phyloP scores from a whole-genome alignment of 192 early-diverging fungal genomes.

The Umbelopsis isabellina region DNA sequence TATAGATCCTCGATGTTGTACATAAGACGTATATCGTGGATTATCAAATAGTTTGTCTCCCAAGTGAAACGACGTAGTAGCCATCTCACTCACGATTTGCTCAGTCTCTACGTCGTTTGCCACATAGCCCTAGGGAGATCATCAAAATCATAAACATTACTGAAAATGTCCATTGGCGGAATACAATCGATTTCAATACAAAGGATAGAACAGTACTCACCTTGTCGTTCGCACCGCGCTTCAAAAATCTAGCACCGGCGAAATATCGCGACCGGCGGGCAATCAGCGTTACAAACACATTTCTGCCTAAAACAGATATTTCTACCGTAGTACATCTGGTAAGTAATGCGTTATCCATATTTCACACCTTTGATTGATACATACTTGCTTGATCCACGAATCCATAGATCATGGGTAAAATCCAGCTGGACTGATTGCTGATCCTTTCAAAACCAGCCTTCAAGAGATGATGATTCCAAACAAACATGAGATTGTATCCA shows the following conservation, averaged over 20 bases:
- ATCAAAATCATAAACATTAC: no score
- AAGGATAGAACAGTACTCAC: conserved; percentile 24
- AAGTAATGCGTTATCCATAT: neutral
- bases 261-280: conserved; percentile 92
- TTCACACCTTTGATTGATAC: conserved; percentile 12
- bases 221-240: conserved; percentile 91
- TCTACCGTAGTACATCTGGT: conserved; percentile 42
- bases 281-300: conserved; percentile 91
- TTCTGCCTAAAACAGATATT: conserved; percentile 89
- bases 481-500: conserved; percentile 85
- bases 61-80: conserved; percentile 83
- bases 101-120: conserved; percentile 99
- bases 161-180: no score
- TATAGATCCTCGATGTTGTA: conserved; percentile 97
- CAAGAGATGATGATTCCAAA: conserved; percentile 90
- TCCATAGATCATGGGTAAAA: conserved; percentile 86
- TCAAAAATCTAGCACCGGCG: conserved; percentile 95
- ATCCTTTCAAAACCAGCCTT: conserved; percentile 66
- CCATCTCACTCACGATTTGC: conserved; percentile 94
- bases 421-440: conserved; percentile 72
- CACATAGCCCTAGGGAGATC: conserved; percentile 76
- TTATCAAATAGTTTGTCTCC: conserved; percentile 59
- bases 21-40: conserved; percentile 88
- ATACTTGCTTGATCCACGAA: conserved; percentile 96
- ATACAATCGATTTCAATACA: no score